Base-by-base conservation (phyloP, 1,139 yeast species). In the Spencermartinsiella ligniputridi region DNA sequence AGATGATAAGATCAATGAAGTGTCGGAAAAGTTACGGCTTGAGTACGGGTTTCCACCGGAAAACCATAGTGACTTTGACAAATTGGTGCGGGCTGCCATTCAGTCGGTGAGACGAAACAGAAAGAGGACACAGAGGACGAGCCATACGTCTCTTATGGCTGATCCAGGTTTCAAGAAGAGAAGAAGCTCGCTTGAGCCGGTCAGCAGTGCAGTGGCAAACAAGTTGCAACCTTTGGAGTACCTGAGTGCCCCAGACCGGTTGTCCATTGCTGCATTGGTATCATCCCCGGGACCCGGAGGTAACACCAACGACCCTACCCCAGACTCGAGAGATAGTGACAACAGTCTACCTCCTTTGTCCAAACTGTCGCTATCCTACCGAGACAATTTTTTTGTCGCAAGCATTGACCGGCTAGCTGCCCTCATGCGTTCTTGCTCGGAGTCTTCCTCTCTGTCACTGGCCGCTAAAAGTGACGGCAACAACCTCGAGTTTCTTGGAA, bases 21-120 rank as follows among this genome's bases (percentile, higher is more conserved):
- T 94, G 30, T 96, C 97, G 0, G 78, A 79, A 46, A 74, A 81
- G 5, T 69, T 92, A 42, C 69, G 95, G 53, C 68, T 71, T 2
- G 97, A 92, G 66, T 92, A 87, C 58, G 78, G 79, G 13, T 90
- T 82, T 60, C 76, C 81, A 1, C 67, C 65, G 6, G 76, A 75
- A 2, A 71, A 76, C 22, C 67, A 79, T 32, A 67, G 71, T 1
- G 97, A 90, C 54, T 90, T 92, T 61, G 96, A 89, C 62, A 84
- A 83, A 62, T 74, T 92, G 37, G 97, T 92, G 0, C 71, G 96
- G 27, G 95, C 96, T 2, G 97, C 96, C 0, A 83, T 92, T 21
- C 98, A 92, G 62, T 76, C 83, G 19, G 88, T 80, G 3, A 67
- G 89, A 45, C 66, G 89, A 49, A 82, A 82, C 58, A 70, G 85